These are phyloP conservation scores for Magnaporthales sp. DNA, from an alignment of 2,329 filamentous ascomycete species.

Conservation along the genomic window DNA sequence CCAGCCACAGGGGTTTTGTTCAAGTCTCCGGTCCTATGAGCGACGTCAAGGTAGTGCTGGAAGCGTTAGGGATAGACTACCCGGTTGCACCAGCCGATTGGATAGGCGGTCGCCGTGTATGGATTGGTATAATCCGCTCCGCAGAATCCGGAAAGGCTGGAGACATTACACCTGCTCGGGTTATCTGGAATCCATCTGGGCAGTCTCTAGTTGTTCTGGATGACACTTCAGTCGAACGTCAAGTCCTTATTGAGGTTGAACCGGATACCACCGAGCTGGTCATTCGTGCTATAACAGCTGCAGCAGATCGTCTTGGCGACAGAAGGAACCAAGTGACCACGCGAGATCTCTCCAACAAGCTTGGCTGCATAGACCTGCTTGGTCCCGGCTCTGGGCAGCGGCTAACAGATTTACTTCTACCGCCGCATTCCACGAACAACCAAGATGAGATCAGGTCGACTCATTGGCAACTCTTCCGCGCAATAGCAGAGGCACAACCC, in stretches of 20 bases:
- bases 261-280: slow-evolving; percentile 36
- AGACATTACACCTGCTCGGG: slow-evolving; percentile 2
- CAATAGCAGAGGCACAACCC: neutral
- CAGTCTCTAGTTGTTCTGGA: neutral
- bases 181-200: slow-evolving; percentile 1
- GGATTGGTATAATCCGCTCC: neutral
- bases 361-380: slow-evolving; percentile 3
- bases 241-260: slow-evolving; percentile 4
- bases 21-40: slow-evolving; percentile 52
- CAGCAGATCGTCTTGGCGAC: slow-evolving; percentile 30
- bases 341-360: neutral
- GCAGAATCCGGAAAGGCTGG: neutral
- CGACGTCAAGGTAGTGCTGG: slow-evolving; percentile 8
- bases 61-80: neutral
- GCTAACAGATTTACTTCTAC: neutral
- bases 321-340: slow-evolving; percentile 45
- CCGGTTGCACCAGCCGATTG: neutral
- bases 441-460: neutral
- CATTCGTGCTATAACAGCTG: slow-evolving; percentile 55
- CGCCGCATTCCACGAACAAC: neutral
- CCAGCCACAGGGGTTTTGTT: slow-evolving; percentile 87
- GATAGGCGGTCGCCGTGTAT: slow-evolving; percentile 3
- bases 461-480: neutral
- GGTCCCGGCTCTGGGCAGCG: neutral
- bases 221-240: neutral